A percentile compares a stretch with the other conserved stretches of the same genome.
These are phyloP conservation scores for Lachnellula suecica DNA, from an alignment of 2,329 filamentous ascomycete species.

Conservation along the genomic window DNA sequence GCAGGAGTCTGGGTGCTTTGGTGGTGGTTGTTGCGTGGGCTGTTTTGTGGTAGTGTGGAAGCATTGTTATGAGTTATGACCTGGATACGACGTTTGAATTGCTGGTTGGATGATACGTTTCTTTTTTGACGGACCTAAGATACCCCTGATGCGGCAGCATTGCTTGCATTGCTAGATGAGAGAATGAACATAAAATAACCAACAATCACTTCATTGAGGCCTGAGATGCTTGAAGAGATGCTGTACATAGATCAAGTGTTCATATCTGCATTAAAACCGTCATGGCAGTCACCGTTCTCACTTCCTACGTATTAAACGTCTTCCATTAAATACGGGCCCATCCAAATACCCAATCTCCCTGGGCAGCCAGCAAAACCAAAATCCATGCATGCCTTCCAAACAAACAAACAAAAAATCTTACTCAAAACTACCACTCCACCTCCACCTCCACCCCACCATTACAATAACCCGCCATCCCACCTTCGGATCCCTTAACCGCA, in stretches of 20 bases:
- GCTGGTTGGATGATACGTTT: neutral
- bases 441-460: conserved; percentile 3
- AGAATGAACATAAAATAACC: neutral
- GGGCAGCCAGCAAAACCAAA: too few relatives aligned
- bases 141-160: too few relatives aligned
- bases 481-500: neutral
- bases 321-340: too few relatives aligned
- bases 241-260: too few relatives aligned
- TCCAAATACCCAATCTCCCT: too few relatives aligned
- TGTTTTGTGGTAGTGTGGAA: conserved; percentile 21
- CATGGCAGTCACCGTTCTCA: too few relatives aligned
- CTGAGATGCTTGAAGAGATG: too few relatives aligned
- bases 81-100: conserved; percentile 1
- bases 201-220: too few relatives aligned
- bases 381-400: too few relatives aligned
- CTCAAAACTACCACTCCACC: neutral
- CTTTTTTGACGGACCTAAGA: neutral
- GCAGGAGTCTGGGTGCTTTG: conserved; percentile 27
- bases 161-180: neutral
- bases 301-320: neutral
- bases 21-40: conserved; percentile 29
- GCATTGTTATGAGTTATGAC: conserved; percentile 1
- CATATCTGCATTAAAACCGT: too few relatives aligned
- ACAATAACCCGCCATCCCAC: neutral
- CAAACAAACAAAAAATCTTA: too few relatives aligned